Conservation (phyloP, 768 basidiomycete genomes). For the Mycena epipterygia region DNA sequence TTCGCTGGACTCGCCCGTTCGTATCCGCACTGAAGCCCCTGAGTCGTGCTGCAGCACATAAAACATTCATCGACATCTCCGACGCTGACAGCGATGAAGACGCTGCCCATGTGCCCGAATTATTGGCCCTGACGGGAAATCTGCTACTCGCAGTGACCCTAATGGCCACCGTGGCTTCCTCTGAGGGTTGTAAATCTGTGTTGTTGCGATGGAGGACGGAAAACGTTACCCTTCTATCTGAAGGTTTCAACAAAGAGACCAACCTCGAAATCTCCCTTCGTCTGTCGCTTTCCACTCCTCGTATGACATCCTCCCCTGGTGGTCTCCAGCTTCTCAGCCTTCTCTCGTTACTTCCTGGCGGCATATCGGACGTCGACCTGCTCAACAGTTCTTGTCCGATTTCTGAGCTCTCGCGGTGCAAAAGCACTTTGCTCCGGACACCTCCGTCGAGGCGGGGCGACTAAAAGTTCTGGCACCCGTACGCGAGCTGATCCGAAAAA, state of each 20-base stretch:
- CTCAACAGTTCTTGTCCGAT: neutral
- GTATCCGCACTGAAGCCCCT: no score
- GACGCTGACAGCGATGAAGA: no score
- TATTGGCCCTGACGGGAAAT: no score
- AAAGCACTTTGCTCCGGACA: neutral
- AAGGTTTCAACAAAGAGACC: neutral
- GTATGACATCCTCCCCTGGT: constrained; percentile 1
- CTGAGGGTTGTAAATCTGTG: no score
- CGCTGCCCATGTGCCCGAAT: no score
- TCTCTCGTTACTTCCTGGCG: neutral
- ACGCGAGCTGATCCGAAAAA: neutral
- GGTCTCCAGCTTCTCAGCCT: constrained; percentile 15
- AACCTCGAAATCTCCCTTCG: constrained; percentile 11
- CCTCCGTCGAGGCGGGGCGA: neutral
- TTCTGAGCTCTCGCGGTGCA: neutral
- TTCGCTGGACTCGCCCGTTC: neutral
- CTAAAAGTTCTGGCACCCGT: neutral
- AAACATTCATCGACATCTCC: no score
- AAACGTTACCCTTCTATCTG: constrained; percentile 1
- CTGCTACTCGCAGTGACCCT: no score
- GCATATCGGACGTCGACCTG: neutral
- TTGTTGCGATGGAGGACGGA: no score
- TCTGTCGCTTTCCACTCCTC: constrained; percentile 16
- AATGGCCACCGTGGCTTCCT: no score
- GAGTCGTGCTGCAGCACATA: no score